Evolutionary conservation across 2,329 filamentous ascomycete genomes (phyloP), one percentile per base, ranked within the genome.

Genomic region (Albophoma yamanashiensis): DNA sequence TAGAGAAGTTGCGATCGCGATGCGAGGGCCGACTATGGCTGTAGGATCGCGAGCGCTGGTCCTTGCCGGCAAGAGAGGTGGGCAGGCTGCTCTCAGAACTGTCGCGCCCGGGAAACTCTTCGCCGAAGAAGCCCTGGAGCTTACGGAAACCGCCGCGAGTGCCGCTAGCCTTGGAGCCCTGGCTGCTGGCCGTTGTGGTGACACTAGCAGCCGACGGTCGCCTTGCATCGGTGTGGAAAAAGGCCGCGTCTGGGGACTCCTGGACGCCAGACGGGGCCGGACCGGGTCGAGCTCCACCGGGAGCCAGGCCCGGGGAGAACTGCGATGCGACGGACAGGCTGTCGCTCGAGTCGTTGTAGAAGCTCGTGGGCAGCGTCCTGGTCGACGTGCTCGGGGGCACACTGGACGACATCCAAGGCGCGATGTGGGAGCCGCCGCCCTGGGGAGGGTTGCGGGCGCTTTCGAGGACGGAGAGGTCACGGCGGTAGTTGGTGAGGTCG

Each of bases 81-180:
- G 79, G 75, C 67, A 89, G 74, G 74, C 84, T 87, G 66, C 83
- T 82, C 61, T 95, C 90, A 58, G 89, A 92, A 64, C 87, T 87
- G 70, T 92, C 88, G 65, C 83, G 80, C 43, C 83, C 84, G 61
- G 86, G 85, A 72, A 89, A 91, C 70, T 96, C 92, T 67, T 97
- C 93, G 55, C 93, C 92, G 75, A 97, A 96, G 71, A 97, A 93
- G 50, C 89, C 90, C 70, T 94, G 90, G 64, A 96, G 79, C 75
- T 93, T 94, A 74, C 92, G 92, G 60, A 88, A 82, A 58, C 89
- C 85, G 66, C 87, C 85, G 62, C 88, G 81, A 62, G 85, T 87
- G 63, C 86, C 78, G 71, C 88, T 89, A 61, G 83, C 82, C 74
- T 87, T 88, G 50, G 93, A 96, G 40, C 90, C 89, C 65, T 89